Evolutionary conservation across 2,329 filamentous ascomycete genomes (phyloP).

Genomic region (Pestalotiopsis sp.): DNA sequence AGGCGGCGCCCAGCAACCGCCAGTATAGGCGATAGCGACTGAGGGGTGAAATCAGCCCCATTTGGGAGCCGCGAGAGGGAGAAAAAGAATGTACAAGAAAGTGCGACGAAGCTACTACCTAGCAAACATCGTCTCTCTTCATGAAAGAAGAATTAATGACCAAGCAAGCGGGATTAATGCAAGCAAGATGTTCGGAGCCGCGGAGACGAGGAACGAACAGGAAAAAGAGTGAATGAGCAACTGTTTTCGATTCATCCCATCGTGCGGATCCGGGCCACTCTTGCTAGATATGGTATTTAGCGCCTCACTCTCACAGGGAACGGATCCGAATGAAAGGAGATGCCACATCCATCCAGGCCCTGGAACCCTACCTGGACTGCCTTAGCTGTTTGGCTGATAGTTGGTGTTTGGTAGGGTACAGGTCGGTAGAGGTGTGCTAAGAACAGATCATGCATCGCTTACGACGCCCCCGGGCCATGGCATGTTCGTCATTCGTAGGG

Average conservation of each 20-base stretch:
- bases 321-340: not conserved
- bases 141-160: not conserved
- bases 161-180: not conserved
- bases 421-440: not conserved
- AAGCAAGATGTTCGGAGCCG: not conserved
- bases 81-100: not conserved
- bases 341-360: not conserved
- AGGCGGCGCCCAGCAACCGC: constrained; percentile 5
- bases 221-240: not conserved
- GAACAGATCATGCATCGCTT: not conserved
- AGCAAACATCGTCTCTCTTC: constrained; percentile 2
- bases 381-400: not conserved
- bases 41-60: constrained; percentile 7
- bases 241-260: not conserved
- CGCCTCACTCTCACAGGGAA: not conserved
- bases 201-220: not conserved
- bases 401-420: not conserved
- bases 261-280: not conserved
- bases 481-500: constrained; percentile 2
- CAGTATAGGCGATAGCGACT: constrained; percentile 5
- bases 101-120: not conserved
- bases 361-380: not conserved
- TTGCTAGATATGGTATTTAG: not conserved
- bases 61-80: not conserved
- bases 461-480: not conserved